Conservation (phyloP, 2,329 filamentous ascomycete genomes). For the Metarhizium rileyi region DNA sequence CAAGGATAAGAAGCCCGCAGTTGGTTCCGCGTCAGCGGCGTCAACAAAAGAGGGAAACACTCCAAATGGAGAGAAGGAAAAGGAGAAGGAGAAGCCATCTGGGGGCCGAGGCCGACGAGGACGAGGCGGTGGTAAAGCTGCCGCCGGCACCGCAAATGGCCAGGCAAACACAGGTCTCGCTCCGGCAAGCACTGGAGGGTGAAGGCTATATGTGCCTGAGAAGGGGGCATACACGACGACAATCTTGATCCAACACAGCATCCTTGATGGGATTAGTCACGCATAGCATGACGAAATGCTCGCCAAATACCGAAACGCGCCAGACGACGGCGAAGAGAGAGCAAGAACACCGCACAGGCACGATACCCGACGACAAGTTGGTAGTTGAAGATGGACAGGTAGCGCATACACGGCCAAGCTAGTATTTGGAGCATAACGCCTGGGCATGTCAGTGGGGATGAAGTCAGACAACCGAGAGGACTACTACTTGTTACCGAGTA, state of each 20-base stretch:
- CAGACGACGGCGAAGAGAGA: neutral
- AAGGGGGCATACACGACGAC: slow-evolving; percentile 1
- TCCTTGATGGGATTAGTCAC: neutral
- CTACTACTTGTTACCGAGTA: neutral
- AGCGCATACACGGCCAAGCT: neutral
- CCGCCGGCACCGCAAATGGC: slow-evolving; percentile 9
- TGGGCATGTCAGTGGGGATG: neutral
- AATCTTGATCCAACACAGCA: slow-evolving; percentile 3
- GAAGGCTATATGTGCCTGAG: neutral
- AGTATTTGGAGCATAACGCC: neutral
- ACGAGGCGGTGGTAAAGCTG: slow-evolving; percentile 19
- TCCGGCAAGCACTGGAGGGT: slow-evolving; percentile 9
- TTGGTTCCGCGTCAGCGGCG: slow-evolving; percentile 6
- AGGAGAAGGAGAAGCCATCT: slow-evolving; percentile 17
- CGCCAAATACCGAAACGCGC: slow-evolving; percentile 7
- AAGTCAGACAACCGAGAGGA: neutral
- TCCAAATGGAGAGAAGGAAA: slow-evolving; percentile 4
- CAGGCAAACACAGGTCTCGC: slow-evolving; percentile 1
- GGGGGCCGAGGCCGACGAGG: slow-evolving; percentile 22
- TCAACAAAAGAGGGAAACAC: slow-evolving; percentile 4
- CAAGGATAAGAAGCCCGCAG: slow-evolving; percentile 46
- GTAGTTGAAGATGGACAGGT: neutral
- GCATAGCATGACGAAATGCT: slow-evolving; percentile 8
- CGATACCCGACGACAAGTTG: neutral
- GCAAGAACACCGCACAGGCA: neutral